Percentiles rank a stretch among this genome's conserved stretches.
phyloP scores from a whole-genome alignment of 768 basidiomycete genomes.

The Porphyrellus cyaneotinctus region DNA sequence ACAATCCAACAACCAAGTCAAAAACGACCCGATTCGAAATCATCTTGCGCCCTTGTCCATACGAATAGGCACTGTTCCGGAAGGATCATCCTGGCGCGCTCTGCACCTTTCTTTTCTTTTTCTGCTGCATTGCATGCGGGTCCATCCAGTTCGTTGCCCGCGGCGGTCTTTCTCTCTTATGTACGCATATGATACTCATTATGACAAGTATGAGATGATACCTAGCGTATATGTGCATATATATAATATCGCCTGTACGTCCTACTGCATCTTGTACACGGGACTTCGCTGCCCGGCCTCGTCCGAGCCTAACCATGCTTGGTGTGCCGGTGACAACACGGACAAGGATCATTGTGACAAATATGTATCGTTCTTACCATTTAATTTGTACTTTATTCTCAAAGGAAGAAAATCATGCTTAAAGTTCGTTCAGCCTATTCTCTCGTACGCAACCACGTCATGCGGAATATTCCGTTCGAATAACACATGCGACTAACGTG shows the following conservation, averaged over 20 bases:
- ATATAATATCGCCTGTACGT: too few species aligned
- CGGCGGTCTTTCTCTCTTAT: background rate
- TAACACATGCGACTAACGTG: background rate
- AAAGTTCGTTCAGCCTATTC: background rate
- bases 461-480: background rate
- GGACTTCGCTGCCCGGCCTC: too few species aligned
- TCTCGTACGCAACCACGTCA: background rate
- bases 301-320: too few species aligned
- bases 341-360: too few species aligned
- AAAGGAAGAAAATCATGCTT: too few species aligned
- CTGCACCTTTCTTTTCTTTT: background rate
- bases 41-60: constrained; percentile 7
- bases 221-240: background rate
- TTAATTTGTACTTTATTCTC: too few species aligned
- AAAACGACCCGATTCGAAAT: constrained; percentile 5
- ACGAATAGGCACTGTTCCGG: constrained; percentile 12
- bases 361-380: too few species aligned
- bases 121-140: background rate
- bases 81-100: constrained; percentile 12
- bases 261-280: too few species aligned
- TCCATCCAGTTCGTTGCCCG: background rate
- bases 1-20: background rate
- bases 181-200: background rate
- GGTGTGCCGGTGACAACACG: too few species aligned
- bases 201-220: background rate